Percentiles rank a stretch among this genome's conserved stretches.
phyloP scores from a whole-genome alignment of 768 basidiomycete species.

The Kwoniella newhampshirensis region DNA sequence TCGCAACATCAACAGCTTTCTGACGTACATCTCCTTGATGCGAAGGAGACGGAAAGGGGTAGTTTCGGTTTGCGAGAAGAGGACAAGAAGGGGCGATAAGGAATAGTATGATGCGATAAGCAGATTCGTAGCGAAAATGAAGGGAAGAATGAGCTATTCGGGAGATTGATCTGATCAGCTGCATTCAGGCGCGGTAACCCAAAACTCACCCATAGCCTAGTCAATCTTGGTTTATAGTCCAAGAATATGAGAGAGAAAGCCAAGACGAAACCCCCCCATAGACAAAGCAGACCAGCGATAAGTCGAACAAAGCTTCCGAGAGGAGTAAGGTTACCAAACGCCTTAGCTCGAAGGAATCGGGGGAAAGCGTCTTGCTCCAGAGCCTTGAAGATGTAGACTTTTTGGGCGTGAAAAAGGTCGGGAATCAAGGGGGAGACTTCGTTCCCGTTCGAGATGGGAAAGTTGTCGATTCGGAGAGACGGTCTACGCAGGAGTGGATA shows the following conservation, averaged over 20 bases:
- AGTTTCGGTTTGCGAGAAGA: constrained; percentile 90
- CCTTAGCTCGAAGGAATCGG: constrained; percentile 90
- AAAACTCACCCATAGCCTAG: constrained; percentile 90
- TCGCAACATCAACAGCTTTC: constrained; percentile 80
- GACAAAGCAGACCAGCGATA: constrained; percentile 73
- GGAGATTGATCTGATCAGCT: not conserved
- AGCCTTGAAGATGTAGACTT: constrained; percentile 92
- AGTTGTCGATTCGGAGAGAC: constrained; percentile 81
- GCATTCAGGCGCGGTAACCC: not conserved
- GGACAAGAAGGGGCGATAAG: constrained; percentile 91
- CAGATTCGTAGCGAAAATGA: constrained; percentile 81
- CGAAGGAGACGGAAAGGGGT: constrained; percentile 92
- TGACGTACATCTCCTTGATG: constrained; percentile 91
- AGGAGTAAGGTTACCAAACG: constrained; percentile 96
- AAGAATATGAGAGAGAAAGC: constrained; percentile 91
- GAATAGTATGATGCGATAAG: constrained; percentile 96
- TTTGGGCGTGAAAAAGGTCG: constrained; percentile 95
- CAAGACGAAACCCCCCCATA: constrained; percentile 92
- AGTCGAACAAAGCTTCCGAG: constrained; percentile 83
- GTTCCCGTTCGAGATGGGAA: constrained; percentile 71
- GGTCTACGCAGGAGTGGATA: constrained; percentile 58
- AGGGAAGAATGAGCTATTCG: constrained; percentile 85
- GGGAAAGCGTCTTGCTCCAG: constrained; percentile 74
- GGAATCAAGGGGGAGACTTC: constrained; percentile 67
- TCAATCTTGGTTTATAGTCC: constrained; percentile 86